Evolutionary conservation across 208 protist genomes (phyloP).

Genomic region (Phytomonas sp.): DNA sequence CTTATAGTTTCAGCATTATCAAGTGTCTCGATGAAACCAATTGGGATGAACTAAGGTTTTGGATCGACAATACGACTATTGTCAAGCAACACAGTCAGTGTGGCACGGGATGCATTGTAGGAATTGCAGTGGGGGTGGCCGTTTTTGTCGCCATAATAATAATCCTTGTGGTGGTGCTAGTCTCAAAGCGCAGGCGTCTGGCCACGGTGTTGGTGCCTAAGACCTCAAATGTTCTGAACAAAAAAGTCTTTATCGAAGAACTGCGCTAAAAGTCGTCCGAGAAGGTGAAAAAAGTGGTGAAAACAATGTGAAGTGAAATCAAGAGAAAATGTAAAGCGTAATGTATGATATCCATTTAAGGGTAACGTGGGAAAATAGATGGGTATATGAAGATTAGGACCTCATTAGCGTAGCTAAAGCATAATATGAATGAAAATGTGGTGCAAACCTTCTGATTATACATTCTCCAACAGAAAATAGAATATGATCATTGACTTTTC

Average conservation of each 20-base stretch:
- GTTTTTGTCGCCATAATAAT: slow-evolving; percentile 48
- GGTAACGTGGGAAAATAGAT: neutral
- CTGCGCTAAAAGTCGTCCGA: neutral
- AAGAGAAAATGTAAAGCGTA: neutral
- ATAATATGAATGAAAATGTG: neutral
- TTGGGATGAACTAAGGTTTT: slow-evolving; percentile 23
- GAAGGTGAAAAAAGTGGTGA: neutral
- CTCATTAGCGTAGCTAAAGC: neutral
- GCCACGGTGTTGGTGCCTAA: slow-evolving; percentile 57
- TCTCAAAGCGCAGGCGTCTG: slow-evolving; percentile 58
- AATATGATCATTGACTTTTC: neutral
- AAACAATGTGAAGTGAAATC: neutral
- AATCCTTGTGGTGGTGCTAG: slow-evolving; percentile 48
- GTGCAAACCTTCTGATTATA: neutral
- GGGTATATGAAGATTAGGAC: neutral
- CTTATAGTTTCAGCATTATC: slow-evolving; percentile 29
- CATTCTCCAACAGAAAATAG: neutral
- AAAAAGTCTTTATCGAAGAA: neutral
- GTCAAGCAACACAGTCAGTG: slow-evolving; percentile 17
- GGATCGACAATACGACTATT: slow-evolving; percentile 11
- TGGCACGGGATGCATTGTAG: slow-evolving; percentile 62
- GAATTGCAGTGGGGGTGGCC: slow-evolving; percentile 46
- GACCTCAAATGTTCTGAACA: neutral
- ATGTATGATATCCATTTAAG: neutral
- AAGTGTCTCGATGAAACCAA: slow-evolving; percentile 34